phyloP scores from a whole-genome alignment of 2,329 filamentous ascomycete species.

The Westerdykella aurantiaca region DNA sequence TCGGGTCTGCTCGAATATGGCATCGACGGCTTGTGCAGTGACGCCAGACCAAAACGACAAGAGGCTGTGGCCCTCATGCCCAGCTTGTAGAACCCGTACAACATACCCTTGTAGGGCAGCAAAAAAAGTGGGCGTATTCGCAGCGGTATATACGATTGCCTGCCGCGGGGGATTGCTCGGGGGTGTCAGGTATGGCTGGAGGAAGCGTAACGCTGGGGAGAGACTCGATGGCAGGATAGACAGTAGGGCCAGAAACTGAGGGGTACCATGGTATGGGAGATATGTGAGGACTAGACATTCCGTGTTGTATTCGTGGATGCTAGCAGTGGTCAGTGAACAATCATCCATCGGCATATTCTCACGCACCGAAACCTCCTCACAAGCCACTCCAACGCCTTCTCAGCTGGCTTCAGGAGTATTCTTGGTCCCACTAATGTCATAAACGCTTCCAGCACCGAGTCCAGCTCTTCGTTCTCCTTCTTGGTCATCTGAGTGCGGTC shows the following conservation, averaged over 20 bases:
- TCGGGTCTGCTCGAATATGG: constrained; percentile 69
- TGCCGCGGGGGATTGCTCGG: constrained; percentile 71
- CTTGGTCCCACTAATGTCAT: constrained; percentile 71
- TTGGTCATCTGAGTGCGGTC: constrained; percentile 80
- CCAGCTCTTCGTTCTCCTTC: constrained; percentile 74
- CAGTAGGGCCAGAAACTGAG: constrained; percentile 77
- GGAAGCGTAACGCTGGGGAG: constrained; percentile 71
- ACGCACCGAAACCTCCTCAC: constrained; percentile 78
- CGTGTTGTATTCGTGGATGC: constrained; percentile 89
- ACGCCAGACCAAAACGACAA: constrained; percentile 89
- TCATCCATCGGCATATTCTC: constrained; percentile 4
- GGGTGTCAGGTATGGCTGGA: constrained; percentile 78
- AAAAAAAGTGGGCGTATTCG: constrained; percentile 71
- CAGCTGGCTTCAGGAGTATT: constrained; percentile 75
- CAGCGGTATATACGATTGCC: constrained; percentile 76
- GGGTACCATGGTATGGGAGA: constrained; percentile 83
- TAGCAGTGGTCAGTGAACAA: constrained; percentile 33
- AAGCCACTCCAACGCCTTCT: constrained; percentile 93
- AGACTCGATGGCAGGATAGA: constrained; percentile 77
- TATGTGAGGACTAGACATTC: constrained; percentile 73
- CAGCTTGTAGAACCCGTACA: constrained; percentile 63
- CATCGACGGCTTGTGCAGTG: constrained; percentile 76
- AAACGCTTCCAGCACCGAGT: constrained; percentile 73
- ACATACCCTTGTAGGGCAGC: constrained; percentile 72
- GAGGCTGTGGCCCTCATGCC: constrained; percentile 69